Evolutionary conservation across 2,329 filamentous ascomycete genomes (phyloP), one percentile per base, ranked within the genome.

Genomic region (Aspergillus amoenus): DNA sequence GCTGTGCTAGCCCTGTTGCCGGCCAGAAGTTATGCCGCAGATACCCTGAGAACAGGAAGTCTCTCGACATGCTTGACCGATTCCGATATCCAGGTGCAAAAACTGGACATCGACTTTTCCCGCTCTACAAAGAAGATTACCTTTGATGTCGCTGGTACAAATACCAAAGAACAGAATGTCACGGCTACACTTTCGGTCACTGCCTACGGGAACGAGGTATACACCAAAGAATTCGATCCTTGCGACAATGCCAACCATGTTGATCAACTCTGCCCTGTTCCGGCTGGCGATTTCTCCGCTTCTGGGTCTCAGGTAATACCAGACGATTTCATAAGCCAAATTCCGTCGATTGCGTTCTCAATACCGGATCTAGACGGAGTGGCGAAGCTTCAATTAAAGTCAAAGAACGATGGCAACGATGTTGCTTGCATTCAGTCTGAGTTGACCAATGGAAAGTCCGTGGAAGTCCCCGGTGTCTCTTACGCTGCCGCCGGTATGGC

Each of bases 311-410:
- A 94, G 72, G 75, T 80, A 30, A 89, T 99, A 40, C 89, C 92
- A 15, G 75, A 83, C 0, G 69, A 86, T 59, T 93, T 87, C 69
- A 86, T 90, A 55, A 82, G 82, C 53, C 77, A 89, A 75, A 93
- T 99, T 41, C 94, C 94, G 1, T 78, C 85, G 2, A 96, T 99
- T 64, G 93, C 93, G 12, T 99, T 97, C 78, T 84, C 85, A 59
- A 81, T 99, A 32, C 94, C 94, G 49, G 93, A 99, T 71, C 88
- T 99, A 65, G 88, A 93, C 55, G 93, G 93, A 39, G 78, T 88
- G 67, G 94, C 93, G 34, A 94, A 87, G 44, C 79, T 99, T 61
- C 79, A 91, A 70, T 82, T 99, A 45, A 86, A 82, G 58, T 78
- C 84, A 4, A 75, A 84, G 40, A 84, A 88, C 32, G 79, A 77